These are phyloP conservation scores for Catharanthus roseus DNA, from an alignment of 257 asterid genomes.

Conservation along the genomic window DNA sequence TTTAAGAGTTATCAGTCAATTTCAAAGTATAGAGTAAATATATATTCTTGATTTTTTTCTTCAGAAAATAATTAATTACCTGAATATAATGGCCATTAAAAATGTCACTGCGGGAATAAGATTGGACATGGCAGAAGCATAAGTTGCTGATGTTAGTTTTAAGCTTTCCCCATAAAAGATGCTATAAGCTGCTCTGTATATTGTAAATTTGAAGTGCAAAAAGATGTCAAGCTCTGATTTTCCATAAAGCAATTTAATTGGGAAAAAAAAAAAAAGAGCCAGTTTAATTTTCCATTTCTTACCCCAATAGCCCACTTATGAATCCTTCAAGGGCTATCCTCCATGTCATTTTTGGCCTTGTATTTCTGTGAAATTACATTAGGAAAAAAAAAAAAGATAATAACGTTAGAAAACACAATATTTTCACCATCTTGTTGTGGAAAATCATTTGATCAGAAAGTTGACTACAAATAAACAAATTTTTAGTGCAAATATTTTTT, in stretches of 20 bases:
- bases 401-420: too few species aligned
- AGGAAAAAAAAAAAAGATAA: too few species aligned
- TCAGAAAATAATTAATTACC: too few species aligned
- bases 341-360: background rate
- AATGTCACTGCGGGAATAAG: constrained; percentile 57
- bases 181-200: constrained; percentile 47
- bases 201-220: background rate
- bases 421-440: too few species aligned
- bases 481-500: too few species aligned
- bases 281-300: background rate
- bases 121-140: constrained; percentile 48
- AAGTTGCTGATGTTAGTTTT: constrained; percentile 48
- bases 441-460: too few species aligned
- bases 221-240: background rate
- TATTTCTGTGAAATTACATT: background rate
- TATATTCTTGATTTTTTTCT: too few species aligned
- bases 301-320: background rate
- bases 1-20: too few species aligned
- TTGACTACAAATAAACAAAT: too few species aligned
- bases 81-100: constrained; percentile 36
- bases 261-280: too few species aligned
- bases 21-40: background rate
- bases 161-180: constrained; percentile 48
- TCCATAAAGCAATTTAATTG: background rate
- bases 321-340: background rate